Evolutionary conservation across 2,329 filamentous ascomycete species (phyloP), one percentile per base, ranked within the genome.

Genomic region (Paecilomyces formosus): DNA sequence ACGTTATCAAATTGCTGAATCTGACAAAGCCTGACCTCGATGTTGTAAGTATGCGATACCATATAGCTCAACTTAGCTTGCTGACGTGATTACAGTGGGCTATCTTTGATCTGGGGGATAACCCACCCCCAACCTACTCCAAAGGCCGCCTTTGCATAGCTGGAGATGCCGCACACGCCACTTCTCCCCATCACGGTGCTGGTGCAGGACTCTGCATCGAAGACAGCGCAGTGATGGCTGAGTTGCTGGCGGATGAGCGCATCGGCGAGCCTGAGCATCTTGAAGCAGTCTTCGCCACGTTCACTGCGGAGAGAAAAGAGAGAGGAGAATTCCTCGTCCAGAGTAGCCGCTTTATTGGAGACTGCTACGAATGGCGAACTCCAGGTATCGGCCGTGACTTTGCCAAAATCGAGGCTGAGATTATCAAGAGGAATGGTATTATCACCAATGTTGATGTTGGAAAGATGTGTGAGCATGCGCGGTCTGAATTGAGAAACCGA

Each of bases 161-260:
- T 31, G 75, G 75, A 18, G 75, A 77, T 57, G 73, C 75, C 1
- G 74, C 74, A 4, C 76, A 78, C 60, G 75, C 76, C 0, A 76
- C 74, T 1, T 70, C 68, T 0, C 76, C 76, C 3, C 75, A 78
- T 58, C 75, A 78, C 55, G 76, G 76, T 18, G 66, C 70, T 3
- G 72, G 71, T 5, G 72, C 72, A 1, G 70, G 71, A 2, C 65
- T 72, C 57, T 70, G 69, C 56, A 67, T 71, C 39, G 71, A 72
- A 57, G 71, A 73, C 55, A 67, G 64, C 2, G 66, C 66, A 9
- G 65, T 72, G 2, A 62, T 73, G 30, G 66, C 68, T 1, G 57
- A 60, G 0, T 58, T 73, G 33, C 61, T 73, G 30, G 59, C 59
- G 18, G 65, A 70, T 18, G 39, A 45, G 18, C 39, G 4, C 18